Conservation (phyloP, 352 stramenopile species). For the Globisporangium nagaii region DNA sequence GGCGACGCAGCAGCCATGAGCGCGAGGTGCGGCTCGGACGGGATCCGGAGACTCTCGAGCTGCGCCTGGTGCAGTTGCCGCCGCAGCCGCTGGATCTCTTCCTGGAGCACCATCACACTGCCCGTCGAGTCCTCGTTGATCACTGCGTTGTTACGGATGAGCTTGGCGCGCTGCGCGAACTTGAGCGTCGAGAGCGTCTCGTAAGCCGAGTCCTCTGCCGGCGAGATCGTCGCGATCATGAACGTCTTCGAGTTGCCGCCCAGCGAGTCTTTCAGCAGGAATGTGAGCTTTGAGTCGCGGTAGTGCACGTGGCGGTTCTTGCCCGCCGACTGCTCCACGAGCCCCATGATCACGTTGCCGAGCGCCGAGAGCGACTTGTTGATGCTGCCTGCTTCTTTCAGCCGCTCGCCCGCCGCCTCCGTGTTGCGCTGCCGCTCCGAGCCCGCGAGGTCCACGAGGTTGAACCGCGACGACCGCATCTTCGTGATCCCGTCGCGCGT, state of each 20-base stretch:
- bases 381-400: slow-evolving; percentile 96
- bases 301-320: slow-evolving; percentile 84
- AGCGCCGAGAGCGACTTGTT: slow-evolving; percentile 96
- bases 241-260: slow-evolving; percentile 86
- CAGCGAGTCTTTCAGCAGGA: slow-evolving; percentile 79
- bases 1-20: background rate
- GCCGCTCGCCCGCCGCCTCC: slow-evolving; percentile 90
- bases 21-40: slow-evolving; percentile 6
- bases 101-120: slow-evolving; percentile 54
- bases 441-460: slow-evolving; percentile 97
- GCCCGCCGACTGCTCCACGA: slow-evolving; percentile 73
- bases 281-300: slow-evolving; percentile 83
- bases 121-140: slow-evolving; percentile 81
- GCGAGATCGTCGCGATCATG: slow-evolving; percentile 81
- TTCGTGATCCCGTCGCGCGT: slow-evolving; percentile 53
- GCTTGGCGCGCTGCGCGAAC: slow-evolving; percentile 79
- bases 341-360: slow-evolving; percentile 92
- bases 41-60: slow-evolving; percentile 18
- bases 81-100: slow-evolving; percentile 63
- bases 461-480: slow-evolving; percentile 89
- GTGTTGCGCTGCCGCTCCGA: slow-evolving; percentile 96
- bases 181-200: slow-evolving; percentile 84
- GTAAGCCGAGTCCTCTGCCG: slow-evolving; percentile 79
- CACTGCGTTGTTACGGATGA: slow-evolving; percentile 81
- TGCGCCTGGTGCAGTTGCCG: slow-evolving; percentile 54